Conservation (phyloP, 345 rosid genomes). For the Passiflora organensis region DNA sequence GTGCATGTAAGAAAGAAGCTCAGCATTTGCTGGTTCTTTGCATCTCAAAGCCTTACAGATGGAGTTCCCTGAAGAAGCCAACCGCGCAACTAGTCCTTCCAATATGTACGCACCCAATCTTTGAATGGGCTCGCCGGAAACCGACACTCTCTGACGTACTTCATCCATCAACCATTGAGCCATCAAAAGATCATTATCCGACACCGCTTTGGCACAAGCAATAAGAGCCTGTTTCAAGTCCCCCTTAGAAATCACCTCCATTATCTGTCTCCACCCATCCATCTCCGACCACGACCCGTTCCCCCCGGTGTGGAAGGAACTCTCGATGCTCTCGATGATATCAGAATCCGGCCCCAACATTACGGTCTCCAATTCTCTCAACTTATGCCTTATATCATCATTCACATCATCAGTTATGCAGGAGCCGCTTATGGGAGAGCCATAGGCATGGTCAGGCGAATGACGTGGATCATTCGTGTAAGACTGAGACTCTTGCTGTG, state of each 20-base stretch:
- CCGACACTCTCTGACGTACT: conserved; percentile 72
- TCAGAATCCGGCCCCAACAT: conserved; percentile 86
- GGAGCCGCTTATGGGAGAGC: conserved; percentile 65
- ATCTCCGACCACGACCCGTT: conserved; percentile 21
- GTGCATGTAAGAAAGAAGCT: conserved; percentile 68
- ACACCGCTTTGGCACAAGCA: conserved; percentile 72
- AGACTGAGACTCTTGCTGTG: conserved; percentile 44
- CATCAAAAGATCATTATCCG: conserved; percentile 59
- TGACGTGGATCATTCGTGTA: conserved; percentile 28
- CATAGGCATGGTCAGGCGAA: conserved; percentile 52
- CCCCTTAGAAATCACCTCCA: conserved; percentile 46
- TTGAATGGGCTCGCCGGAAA: conserved; percentile 94
- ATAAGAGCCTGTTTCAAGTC: conserved; percentile 63
- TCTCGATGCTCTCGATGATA: conserved; percentile 36
- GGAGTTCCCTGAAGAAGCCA: conserved; percentile 76
- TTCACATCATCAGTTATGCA: conserved; percentile 65
- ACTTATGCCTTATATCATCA: conserved; percentile 57
- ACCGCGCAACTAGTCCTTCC: conserved; percentile 87
- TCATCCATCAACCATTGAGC: conserved; percentile 66
- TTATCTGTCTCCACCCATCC: conserved; percentile 44
- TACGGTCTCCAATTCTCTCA: conserved; percentile 68
- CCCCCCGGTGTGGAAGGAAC: conserved; percentile 21
- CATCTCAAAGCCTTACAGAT: conserved; percentile 61
- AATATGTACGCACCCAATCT: conserved; percentile 89
- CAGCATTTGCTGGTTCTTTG: conserved; percentile 67